Conservation (phyloP, 2,329 filamentous ascomycete species). For the Phialocephala subalpina region DNA sequence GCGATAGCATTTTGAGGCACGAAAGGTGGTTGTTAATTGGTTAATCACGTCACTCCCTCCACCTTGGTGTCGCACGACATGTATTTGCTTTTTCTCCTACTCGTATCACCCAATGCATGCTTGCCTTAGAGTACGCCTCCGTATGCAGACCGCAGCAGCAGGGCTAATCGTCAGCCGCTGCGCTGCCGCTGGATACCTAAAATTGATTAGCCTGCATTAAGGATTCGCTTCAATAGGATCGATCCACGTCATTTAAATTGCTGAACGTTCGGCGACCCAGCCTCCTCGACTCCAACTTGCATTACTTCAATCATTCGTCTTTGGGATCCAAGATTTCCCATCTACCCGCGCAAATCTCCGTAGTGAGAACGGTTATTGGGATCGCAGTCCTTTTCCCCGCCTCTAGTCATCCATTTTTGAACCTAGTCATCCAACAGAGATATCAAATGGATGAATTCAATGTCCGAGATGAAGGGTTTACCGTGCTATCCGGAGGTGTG, state of each 20-base stretch:
- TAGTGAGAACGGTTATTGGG: slow-evolving; percentile 2
- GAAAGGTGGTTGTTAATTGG: background rate
- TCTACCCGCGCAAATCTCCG: background rate
- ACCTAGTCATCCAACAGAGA: slow-evolving; percentile 11
- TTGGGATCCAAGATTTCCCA: slow-evolving; percentile 11
- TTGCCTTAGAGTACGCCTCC: no score
- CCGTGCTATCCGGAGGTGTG: slow-evolving; percentile 12
- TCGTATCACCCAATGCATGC: no score
- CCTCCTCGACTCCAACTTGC: slow-evolving; percentile 3
- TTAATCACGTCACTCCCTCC: background rate
- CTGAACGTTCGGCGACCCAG: slow-evolving; percentile 3
- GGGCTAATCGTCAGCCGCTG: background rate
- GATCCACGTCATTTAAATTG: slow-evolving; percentile 10
- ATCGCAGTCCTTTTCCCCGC: slow-evolving; percentile 8
- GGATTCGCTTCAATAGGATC: slow-evolving; percentile 9
- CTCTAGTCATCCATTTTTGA: slow-evolving; percentile 5
- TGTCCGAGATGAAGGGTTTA: slow-evolving; percentile 12
- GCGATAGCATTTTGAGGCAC: no score
- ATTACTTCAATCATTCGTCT: background rate
- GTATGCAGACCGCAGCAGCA: no score
- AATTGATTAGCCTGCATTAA: background rate
- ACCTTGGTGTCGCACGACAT: background rate
- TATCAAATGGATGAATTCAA: slow-evolving; percentile 11
- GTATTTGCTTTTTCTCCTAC: background rate
- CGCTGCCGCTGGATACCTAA: slow-evolving; percentile 3